Percentiles rank a stretch among this genome's conserved stretches.
These are phyloP conservation scores for Fulvia fulva DNA, from an alignment of 2,329 filamentous ascomycete species.

Conservation along the genomic window DNA sequence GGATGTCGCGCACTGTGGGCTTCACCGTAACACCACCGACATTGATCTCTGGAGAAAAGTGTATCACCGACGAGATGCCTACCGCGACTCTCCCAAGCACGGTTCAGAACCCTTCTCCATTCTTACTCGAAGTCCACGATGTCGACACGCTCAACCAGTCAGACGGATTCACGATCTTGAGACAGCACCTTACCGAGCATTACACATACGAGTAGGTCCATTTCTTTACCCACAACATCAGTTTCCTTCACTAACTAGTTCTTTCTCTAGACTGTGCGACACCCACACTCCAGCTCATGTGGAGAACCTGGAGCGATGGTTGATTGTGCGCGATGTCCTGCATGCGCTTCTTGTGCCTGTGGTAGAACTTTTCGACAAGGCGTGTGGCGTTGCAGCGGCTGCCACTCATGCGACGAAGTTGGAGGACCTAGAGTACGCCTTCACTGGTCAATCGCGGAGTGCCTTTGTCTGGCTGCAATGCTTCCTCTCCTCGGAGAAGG, in stretches of 20 bases:
- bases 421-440: conserved; percentile 55
- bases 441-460: conserved; percentile 52
- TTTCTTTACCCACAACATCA: conserved; percentile 1
- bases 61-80: conserved; percentile 11
- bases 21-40: not conserved
- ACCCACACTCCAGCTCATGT: conserved; percentile 35
- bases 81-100: conserved; percentile 7
- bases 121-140: conserved; percentile 42
- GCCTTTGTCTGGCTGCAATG: conserved; percentile 59
- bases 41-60: not conserved
- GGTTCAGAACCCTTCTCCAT: conserved; percentile 36
- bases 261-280: conserved; percentile 42
- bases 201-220: conserved; percentile 36
- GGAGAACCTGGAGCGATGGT: conserved; percentile 39
- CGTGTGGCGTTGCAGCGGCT: conserved; percentile 50
- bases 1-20: not conserved
- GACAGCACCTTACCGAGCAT: conserved; percentile 40
- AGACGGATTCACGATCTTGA: conserved; percentile 43
- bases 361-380: conserved; percentile 53
- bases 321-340: conserved; percentile 56
- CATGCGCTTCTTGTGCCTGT: conserved; percentile 58
- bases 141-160: conserved; percentile 38
- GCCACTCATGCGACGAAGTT: conserved; percentile 46
- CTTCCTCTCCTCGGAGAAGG: conserved; percentile 51
- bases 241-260: conserved; percentile 36